These are phyloP conservation scores for Nepenthes gracilis DNA, from an alignment of 148 eudicot genomes.

Conservation along the genomic window DNA sequence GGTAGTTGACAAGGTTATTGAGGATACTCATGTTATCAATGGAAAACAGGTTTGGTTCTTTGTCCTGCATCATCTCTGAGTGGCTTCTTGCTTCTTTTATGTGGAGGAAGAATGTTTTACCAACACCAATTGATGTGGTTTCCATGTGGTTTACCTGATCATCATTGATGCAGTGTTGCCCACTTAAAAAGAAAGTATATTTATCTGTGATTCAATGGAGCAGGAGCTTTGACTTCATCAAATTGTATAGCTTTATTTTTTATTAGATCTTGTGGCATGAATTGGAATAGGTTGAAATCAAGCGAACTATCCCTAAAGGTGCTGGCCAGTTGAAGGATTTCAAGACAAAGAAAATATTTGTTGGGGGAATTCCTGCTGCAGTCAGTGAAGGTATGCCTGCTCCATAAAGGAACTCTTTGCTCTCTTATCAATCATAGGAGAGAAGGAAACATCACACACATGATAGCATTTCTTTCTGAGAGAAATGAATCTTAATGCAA, in stretches of 20 bases:
- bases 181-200: no score
- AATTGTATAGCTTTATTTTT: no score
- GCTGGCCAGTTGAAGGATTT: conserved; percentile 54
- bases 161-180: no score
- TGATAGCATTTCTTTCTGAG: background rate
- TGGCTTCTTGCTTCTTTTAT: no score
- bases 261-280: background rate
- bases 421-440: background rate
- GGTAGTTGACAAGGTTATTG: conserved; percentile 63
- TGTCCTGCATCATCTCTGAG: no score
- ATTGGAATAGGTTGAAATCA: conserved; percentile 55
- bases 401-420: background rate
- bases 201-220: no score
- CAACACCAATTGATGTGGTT: no score
- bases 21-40: conserved; percentile 61
- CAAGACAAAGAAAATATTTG: conserved; percentile 68
- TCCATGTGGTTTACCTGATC: no score
- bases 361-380: conserved; percentile 61
- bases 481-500: background rate
- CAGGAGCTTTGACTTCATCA: no score
- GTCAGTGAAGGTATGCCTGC: conserved; percentile 42
- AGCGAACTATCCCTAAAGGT: conserved; percentile 77
- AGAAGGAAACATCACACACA: no score
- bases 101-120: no score
- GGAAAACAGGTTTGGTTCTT: conserved; percentile 48